Evolutionary conservation across 2,329 filamentous ascomycete genomes (phyloP).

Genomic region (Penicillium sp.): DNA sequence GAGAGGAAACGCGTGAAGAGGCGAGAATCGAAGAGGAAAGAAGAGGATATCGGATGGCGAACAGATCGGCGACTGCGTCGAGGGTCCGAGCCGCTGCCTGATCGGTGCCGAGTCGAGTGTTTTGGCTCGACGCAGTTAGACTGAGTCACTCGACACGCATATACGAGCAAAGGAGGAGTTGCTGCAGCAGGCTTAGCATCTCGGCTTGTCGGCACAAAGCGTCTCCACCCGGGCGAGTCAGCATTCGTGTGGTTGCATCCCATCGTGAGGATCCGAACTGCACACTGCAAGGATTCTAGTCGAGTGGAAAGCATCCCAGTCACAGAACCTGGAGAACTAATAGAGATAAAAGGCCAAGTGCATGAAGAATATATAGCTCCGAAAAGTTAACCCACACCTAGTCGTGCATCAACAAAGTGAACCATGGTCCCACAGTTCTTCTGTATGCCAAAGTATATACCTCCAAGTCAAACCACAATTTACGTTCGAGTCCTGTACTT

Average conservation of each 20-base stretch:
- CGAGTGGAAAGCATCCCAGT: neutral
- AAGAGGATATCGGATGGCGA: neutral
- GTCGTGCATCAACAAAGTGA: neutral
- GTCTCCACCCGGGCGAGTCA: neutral
- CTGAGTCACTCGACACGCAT: neutral
- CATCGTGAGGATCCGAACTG: too few relatives aligned
- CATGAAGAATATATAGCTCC: neutral
- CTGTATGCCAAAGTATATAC: neutral
- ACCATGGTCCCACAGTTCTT: neutral
- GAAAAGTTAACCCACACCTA: neutral
- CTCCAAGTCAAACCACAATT: neutral
- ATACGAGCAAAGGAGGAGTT: neutral
- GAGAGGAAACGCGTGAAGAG: neutral
- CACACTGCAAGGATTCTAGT: neutral
- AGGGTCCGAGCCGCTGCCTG: conserved; percentile 5
- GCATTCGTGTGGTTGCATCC: neutral
- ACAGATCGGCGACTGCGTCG: neutral
- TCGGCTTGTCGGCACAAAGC: neutral
- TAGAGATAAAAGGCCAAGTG: neutral
- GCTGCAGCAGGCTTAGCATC: neutral
- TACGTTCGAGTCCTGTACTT: neutral
- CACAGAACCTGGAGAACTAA: neutral
- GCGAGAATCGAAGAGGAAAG: neutral
- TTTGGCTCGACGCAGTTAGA: neutral
- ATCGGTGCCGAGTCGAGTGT: neutral